Evolutionary conservation across 129 eudicot species (phyloP), one percentile per base, ranked within the genome.

Genomic region (Deinandra increscens): DNA sequence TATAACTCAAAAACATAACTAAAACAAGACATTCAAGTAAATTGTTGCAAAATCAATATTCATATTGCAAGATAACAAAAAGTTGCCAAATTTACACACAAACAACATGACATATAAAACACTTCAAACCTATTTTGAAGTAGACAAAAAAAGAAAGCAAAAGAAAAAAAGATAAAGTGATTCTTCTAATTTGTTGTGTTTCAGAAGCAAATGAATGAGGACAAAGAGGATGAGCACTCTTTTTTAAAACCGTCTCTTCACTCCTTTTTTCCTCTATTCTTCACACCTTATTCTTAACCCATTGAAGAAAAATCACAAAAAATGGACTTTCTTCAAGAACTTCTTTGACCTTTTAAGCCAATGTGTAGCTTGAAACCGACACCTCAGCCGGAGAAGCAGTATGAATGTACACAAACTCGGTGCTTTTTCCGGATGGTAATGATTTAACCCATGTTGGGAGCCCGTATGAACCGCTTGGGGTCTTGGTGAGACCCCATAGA

Each of bases 151-250:
- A 26, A 26, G 3, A 26, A 26, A 26, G 31, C 1, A 26, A 26
- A 3, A 26, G 3, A 26, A 26, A 26, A 26, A 26, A 26, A 26
- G 31, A 26, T 29, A 61, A 58, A 70, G 61, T 69, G 33, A 75
- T 60, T 68, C 53, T 68, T 44, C 69, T 78, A 45, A 54, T 70
- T 68, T 45, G 53, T 46, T 88, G 77, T 84, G 77, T 77, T 53
- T 48, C 87, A 80, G 84, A 79, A 79, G 78, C 70, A 18, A 72
- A 75, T 82, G 86, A 80, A 71, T 82, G 89, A 84, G 88, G 80
- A 84, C 89, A 86, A 88, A 79, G 95, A 92, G 98, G 98, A 89
- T 89, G 96, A 93, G 96, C 96, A 81, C 95, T 72, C 50, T 80
- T 60, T 58, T 48, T 82, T 77, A 23, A 17, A 79, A 81, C 62